Evolutionary conservation across 176 grass and related monocot species (phyloP).

Genomic region (Tillandsia fasciculata): DNA sequence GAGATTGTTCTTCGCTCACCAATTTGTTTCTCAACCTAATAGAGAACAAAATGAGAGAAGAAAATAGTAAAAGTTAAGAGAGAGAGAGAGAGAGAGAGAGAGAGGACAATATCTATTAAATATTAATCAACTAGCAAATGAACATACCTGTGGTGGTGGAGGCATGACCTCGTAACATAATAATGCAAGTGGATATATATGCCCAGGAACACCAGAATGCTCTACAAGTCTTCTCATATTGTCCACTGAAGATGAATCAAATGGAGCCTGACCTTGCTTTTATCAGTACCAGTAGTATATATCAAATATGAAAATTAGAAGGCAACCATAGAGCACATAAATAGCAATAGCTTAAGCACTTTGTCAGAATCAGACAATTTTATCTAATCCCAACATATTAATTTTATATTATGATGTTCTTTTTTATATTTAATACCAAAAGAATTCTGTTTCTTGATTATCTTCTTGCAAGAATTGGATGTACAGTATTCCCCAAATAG

Average conservation of each 20-base stretch:
- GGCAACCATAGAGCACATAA: background rate
- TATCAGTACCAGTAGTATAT: constrained; percentile 25
- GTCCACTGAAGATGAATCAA: constrained; percentile 82
- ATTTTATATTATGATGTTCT: background rate
- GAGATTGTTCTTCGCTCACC: constrained; percentile 86
- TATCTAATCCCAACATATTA: background rate
- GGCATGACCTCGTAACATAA: constrained; percentile 95
- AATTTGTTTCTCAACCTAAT: constrained; percentile 87
- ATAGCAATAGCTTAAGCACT: background rate
- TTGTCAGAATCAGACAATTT: background rate
- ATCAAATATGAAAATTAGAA: constrained; percentile 17
- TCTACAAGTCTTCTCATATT: constrained; percentile 98
- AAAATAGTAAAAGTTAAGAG: constrained; percentile 14
- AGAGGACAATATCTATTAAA: background rate
- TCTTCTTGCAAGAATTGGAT: too few relatives aligned
- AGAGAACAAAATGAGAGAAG: background rate
- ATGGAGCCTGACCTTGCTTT: constrained; percentile 67
- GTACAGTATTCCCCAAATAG: too few relatives aligned
- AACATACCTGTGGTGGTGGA: constrained; percentile 68
- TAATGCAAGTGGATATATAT: constrained; percentile 90
- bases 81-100: background rate
- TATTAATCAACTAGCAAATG: constrained; percentile 6
- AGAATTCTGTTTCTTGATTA: too few relatives aligned
- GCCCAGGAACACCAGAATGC: constrained; percentile 56
- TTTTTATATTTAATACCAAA: too few relatives aligned